These are phyloP conservation scores for Malus hybrid DNA, from an alignment of 331 rosid species.

Conservation along the genomic window DNA sequence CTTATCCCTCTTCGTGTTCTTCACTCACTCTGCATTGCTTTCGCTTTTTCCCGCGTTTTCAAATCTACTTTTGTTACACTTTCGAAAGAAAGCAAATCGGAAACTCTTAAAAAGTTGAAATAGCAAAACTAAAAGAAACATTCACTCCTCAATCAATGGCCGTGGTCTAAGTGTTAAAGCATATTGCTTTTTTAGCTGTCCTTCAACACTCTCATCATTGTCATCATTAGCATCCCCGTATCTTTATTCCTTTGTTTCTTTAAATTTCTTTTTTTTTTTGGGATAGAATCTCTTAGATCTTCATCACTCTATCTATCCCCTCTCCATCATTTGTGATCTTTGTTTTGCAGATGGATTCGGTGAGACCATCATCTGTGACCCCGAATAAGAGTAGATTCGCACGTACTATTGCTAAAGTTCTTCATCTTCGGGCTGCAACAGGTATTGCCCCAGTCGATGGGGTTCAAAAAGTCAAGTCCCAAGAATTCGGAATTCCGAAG, in stretches of 20 bases:
- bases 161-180: conserved; percentile 60
- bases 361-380: conserved; percentile 48
- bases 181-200: conserved; percentile 28
- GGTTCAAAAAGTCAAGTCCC: conserved; percentile 9
- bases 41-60: conserved; percentile 3
- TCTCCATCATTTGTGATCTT: conserved; percentile 1
- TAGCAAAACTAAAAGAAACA: conserved; percentile 28
- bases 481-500: neutral
- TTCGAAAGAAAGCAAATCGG: conserved; percentile 15
- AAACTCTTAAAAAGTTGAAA: conserved; percentile 1
- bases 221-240: conserved; percentile 8
- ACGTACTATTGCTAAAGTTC: conserved; percentile 65
- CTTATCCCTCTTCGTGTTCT: conserved; percentile 2
- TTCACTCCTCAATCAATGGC: conserved; percentile 26
- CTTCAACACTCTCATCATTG: conserved; percentile 32
- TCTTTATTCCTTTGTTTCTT: conserved; percentile 21
- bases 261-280: neutral
- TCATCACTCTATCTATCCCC: neutral
- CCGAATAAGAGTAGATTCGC: conserved; percentile 59
- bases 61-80: conserved; percentile 18
- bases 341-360: conserved; percentile 58
- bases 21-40: neutral
- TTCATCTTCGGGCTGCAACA: conserved; percentile 50
- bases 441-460: conserved; percentile 59
- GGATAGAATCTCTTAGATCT: neutral